Evolutionary conservation across 495 filamentous ascomycete species (phyloP).

Genomic region (Friedmanniomyces simplex): DNA sequence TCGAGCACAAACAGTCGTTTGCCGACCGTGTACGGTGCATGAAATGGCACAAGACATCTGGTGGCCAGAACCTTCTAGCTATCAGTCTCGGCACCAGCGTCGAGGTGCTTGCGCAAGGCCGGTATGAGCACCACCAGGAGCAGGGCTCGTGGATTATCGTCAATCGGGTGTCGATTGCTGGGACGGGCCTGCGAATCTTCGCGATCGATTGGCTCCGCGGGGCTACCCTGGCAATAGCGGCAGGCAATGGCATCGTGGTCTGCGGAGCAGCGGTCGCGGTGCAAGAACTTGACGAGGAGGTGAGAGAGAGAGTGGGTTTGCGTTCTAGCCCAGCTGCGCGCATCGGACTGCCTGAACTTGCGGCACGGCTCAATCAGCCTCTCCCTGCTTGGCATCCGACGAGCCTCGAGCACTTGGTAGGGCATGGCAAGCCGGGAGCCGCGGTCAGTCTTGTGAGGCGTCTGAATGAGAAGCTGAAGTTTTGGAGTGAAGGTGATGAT

Average conservation of each 20-base stretch:
- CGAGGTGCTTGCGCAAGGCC: conserved; percentile 10
- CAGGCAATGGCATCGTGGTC: conserved; percentile 88
- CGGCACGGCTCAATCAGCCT: conserved; percentile 65
- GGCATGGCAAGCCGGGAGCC: conserved; percentile 62
- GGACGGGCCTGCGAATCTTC: conserved; percentile 54
- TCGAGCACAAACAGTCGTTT: conserved; percentile 7
- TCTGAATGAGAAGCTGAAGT: conserved; percentile 71
- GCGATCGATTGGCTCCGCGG: conserved; percentile 84
- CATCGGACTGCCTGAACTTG: not conserved
- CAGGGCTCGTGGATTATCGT: conserved; percentile 5
- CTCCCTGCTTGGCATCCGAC: conserved; percentile 91
- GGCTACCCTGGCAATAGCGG: conserved; percentile 74
- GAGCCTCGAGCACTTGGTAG: conserved; percentile 78
- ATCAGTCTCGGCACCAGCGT: conserved; percentile 1
- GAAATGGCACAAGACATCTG: not conserved
- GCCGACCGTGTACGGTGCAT: not conserved
- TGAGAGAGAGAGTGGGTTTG: conserved; percentile 49
- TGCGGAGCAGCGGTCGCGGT: conserved; percentile 19
- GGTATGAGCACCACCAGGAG: conserved; percentile 8
- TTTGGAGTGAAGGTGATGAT: conserved; percentile 68
- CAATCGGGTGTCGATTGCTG: conserved; percentile 3
- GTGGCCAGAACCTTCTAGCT: conserved; percentile 3
- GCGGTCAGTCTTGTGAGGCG: conserved; percentile 66
- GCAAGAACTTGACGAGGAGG: conserved; percentile 59
- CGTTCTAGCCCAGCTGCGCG: conserved; percentile 10